Conservation (phyloP, 2,329 filamentous ascomycete species). For the Aspergillus versicolor region DNA sequence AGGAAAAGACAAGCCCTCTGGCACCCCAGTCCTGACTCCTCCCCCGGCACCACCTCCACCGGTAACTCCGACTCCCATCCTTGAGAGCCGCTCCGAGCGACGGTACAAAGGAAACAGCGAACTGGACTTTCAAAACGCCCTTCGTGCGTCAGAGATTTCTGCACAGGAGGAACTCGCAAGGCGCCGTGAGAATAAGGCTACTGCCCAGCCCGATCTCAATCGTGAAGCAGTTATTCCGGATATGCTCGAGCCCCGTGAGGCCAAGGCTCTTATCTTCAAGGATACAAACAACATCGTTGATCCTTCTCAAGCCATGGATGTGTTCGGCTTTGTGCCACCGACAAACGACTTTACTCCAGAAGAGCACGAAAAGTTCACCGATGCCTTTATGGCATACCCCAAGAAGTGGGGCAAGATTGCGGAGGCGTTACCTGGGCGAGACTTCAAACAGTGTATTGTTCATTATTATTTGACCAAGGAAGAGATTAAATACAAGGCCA, state of each 20-base stretch:
- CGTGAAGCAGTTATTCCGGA: conserved; percentile 49
- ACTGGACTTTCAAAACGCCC: conserved; percentile 49
- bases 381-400: conserved; percentile 49
- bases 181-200: conserved; percentile 43
- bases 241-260: conserved; percentile 46
- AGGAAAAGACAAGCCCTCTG: conserved; percentile 37
- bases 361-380: conserved; percentile 48
- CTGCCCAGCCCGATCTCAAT: conserved; percentile 44
- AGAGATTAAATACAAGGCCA: conserved; percentile 51
- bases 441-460: conserved; percentile 50
- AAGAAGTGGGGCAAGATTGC: conserved; percentile 55
- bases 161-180: conserved; percentile 49
- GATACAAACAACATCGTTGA: conserved; percentile 48
- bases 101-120: conserved; percentile 51
- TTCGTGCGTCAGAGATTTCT: conserved; percentile 49
- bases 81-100: conserved; percentile 32
- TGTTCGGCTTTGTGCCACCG: conserved; percentile 47
- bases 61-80: conserved; percentile 31
- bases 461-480: conserved; percentile 54
- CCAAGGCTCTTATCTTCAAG: conserved; percentile 42
- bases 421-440: conserved; percentile 45
- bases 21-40: conserved; percentile 37
- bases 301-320: conserved; percentile 37
- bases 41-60: conserved; percentile 34
- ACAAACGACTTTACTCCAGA: conserved; percentile 49